Evolutionary conservation across 352 stramenopile species (phyloP).

Genomic region (Ophiocytium majus): DNA sequence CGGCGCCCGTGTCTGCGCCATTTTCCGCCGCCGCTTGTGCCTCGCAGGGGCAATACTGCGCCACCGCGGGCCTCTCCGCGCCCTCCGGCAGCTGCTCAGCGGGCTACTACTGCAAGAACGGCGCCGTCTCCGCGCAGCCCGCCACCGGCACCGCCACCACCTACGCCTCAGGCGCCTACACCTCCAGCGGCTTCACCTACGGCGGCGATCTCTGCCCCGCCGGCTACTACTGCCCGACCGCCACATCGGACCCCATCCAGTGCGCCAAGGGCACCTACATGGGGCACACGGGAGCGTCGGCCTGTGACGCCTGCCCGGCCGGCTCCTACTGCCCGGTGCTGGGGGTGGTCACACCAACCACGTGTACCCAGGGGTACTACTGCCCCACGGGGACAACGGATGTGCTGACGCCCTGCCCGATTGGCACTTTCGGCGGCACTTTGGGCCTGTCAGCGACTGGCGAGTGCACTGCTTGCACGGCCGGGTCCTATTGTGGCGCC

Average conservation of each 20-base stretch:
- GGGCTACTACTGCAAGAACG: constrained; percentile 58
- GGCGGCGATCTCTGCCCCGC: constrained; percentile 50
- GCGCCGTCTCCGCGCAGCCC: constrained; percentile 16
- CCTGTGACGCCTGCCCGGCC: constrained; percentile 61
- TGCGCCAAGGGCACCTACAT: constrained; percentile 56
- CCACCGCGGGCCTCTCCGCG: constrained; percentile 29
- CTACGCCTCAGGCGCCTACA: constrained; percentile 20
- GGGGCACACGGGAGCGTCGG: constrained; percentile 33
- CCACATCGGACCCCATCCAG: constrained; percentile 45
- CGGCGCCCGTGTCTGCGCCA: too few species aligned
- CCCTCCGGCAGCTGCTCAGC: constrained; percentile 48
- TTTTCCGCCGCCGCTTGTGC: too few species aligned
- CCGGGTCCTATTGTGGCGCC: constrained; percentile 36
- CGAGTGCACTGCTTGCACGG: constrained; percentile 32
- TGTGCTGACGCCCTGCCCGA: constrained; percentile 64
- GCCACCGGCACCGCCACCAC: constrained; percentile 17
- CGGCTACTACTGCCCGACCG: constrained; percentile 58
- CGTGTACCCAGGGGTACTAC: constrained; percentile 51
- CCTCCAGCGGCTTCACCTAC: constrained; percentile 23
- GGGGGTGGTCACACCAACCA: constrained; percentile 19
- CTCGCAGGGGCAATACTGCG: constrained; percentile 57
- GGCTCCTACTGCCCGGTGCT: constrained; percentile 69
- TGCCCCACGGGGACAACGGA: constrained; percentile 57
- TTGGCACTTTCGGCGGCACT: constrained; percentile 28
- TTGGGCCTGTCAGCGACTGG: background rate